Conservation (phyloP, 108 stramenopile species). For the Nitzschia sp. region DNA sequence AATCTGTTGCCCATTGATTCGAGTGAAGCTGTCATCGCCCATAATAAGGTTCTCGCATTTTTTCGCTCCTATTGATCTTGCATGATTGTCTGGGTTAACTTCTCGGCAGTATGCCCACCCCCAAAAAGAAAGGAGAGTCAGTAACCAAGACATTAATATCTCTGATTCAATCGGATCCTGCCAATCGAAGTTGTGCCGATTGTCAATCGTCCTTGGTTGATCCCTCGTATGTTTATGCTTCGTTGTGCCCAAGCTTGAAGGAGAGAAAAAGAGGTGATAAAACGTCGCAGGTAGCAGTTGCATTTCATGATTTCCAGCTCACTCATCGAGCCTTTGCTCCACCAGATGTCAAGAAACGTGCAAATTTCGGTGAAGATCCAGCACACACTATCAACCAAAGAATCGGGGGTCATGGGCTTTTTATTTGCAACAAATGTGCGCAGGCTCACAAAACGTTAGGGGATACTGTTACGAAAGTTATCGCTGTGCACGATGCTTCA, state of each 20-base stretch:
- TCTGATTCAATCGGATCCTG: conserved; percentile 31
- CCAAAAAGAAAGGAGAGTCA: conserved; percentile 15
- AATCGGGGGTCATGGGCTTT: conserved; percentile 54
- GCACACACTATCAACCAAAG: conserved; percentile 29
- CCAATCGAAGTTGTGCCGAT: conserved; percentile 61
- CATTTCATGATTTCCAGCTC: conserved; percentile 34
- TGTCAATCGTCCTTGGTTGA: conserved; percentile 52
- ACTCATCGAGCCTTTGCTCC: conserved; percentile 43
- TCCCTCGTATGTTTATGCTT: conserved; percentile 45
- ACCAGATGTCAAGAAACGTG: not conserved
- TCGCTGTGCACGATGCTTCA: conserved; percentile 31
- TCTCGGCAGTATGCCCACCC: not conserved
- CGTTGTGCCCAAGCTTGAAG: conserved; percentile 39
- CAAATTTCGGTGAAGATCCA: conserved; percentile 30
- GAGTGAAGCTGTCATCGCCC: too few relatives aligned
- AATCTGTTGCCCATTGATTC: too few relatives aligned
- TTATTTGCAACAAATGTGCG: conserved; percentile 57
- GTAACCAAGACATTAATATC: conserved; percentile 35
- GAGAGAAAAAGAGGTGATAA: not conserved
- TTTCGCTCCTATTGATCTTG: too few relatives aligned
- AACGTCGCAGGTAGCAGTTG: not conserved
- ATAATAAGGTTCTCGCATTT: too few relatives aligned
- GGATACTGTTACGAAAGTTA: conserved; percentile 31
- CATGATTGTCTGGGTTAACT: not conserved
- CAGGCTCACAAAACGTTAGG: conserved; percentile 52